Conservation (phyloP, 192 early-diverging fungal species). For the Coemansia sp. region DNA sequence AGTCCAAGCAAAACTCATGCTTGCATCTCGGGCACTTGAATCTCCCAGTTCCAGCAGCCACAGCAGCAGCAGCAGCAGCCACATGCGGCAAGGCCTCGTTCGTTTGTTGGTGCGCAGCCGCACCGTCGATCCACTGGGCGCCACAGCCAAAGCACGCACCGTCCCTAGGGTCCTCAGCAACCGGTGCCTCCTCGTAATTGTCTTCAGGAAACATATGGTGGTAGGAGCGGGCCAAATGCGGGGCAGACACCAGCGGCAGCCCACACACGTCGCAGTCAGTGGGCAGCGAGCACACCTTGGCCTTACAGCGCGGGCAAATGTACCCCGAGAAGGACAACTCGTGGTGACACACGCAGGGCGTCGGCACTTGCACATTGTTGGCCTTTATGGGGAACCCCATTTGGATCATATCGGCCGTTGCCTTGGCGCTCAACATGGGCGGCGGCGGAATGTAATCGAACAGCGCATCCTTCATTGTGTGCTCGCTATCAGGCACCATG, state of each 20-base stretch:
- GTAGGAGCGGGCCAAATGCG: constrained; percentile 88
- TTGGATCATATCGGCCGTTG: constrained; percentile 67
- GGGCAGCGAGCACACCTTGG: constrained; percentile 84
- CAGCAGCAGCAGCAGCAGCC: neutral
- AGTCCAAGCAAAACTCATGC: constrained; percentile 83
- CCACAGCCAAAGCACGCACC: constrained; percentile 48
- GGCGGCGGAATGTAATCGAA: constrained; percentile 90
- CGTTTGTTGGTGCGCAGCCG: neutral
- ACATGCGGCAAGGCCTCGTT: neutral
- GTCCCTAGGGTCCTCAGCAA: neutral
- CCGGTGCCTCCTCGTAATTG: constrained; percentile 68
- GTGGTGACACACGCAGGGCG: constrained; percentile 80
- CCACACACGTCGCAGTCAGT: constrained; percentile 91
- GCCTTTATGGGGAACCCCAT: constrained; percentile 88
- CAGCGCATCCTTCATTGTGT: constrained; percentile 77
- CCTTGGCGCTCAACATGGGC: constrained; percentile 57
- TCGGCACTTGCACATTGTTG: constrained; percentile 16
- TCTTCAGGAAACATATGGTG: constrained; percentile 92
- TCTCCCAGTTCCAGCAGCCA: constrained; percentile 17
- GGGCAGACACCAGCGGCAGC: constrained; percentile 83
- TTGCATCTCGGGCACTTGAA: constrained; percentile 77
- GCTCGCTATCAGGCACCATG: constrained; percentile 79
- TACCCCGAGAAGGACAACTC: constrained; percentile 71
- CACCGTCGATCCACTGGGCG: constrained; percentile 17
- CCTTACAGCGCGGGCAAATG: constrained; percentile 79